phyloP scores from a whole-genome alignment of 352 stramenopile genomes.

The Globisporangium ultimum region DNA sequence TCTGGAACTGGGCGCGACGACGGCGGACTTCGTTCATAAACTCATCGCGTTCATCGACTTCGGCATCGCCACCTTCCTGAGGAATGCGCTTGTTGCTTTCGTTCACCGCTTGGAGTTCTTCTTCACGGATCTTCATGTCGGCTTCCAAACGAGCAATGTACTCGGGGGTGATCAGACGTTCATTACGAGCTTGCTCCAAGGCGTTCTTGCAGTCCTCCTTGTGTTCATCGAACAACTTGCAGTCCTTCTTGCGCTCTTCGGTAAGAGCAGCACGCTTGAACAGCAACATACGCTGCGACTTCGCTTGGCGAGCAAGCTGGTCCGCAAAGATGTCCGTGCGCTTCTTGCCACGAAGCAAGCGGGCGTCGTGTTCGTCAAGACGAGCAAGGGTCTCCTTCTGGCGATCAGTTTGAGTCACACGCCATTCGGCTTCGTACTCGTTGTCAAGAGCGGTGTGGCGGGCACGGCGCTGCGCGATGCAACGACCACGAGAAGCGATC shows the following conservation, averaged over 20 bases:
- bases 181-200: conserved; percentile 65
- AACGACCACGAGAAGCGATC: conserved; percentile 65
- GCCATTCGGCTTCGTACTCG: conserved; percentile 86
- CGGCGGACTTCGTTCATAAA: conserved; percentile 88
- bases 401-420: conserved; percentile 61
- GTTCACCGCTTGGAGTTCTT: conserved; percentile 69
- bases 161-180: conserved; percentile 75
- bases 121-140: conserved; percentile 80
- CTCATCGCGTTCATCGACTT: conserved; percentile 80
- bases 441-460: conserved; percentile 74
- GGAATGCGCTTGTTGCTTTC: conserved; percentile 85
- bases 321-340: conserved; percentile 79
- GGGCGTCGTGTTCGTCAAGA: conserved; percentile 62
- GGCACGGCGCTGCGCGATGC: conserved; percentile 67
- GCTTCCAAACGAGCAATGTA: conserved; percentile 81
- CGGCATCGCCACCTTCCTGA: conserved; percentile 64
- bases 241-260: conserved; percentile 81
- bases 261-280: conserved; percentile 85
- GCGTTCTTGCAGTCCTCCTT: conserved; percentile 81
- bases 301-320: conserved; percentile 73
- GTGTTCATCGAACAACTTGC: conserved; percentile 80
- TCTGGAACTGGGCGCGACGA: conserved; percentile 79
- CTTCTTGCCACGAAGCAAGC: conserved; percentile 79
- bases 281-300: conserved; percentile 83
- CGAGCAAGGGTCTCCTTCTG: conserved; percentile 59